Evolutionary conservation across 2,329 filamentous ascomycete genomes (phyloP), one percentile per base, ranked within the genome.

Genomic region (Epicoccum sorghinum): DNA sequence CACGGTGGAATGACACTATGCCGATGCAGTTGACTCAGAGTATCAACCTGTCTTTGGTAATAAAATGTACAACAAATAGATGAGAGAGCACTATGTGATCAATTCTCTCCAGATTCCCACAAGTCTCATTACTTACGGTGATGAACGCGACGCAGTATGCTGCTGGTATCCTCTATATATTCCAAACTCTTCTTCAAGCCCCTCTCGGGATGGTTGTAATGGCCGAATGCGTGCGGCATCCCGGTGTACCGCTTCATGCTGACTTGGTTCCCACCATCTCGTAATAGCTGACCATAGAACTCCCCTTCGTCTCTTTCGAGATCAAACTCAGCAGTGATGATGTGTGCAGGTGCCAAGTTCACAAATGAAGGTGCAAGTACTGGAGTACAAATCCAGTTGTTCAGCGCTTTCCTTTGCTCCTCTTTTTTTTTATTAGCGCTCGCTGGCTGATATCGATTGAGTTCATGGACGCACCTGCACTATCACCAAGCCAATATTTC

Each of bases 291-390:
- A 13, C 52, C 55, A 41, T 60, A 58, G 9, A 50, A 50, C 36
- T 58, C 55, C 13, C 55, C 58, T 53, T 60, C 55, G 35, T 60
- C 58, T 45, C 58, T 46, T 39, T 57, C 56, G n/a, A 60, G 52
- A 33, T 60, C 58, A 35, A 58, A 60, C 18, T 60, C 58, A 12
- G 55, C 58, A 33, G 58, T 60, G 37, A 60, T 56, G 37, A 60
- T 58, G 32, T 58, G 55, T 35, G 54, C 56, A 24, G 55, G 58
- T 9, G 58, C 40, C 12, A 60, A 29, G 30, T 52, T 43, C 22
- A 58, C 38, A 29, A 58, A 60, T 7, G 51, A 58, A 51, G 41
- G 52, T 27, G 55, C 55, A 14, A 60, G 32, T 13, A 58, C 52
- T 36, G 55, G 58, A 29, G 55, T 58, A 46, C 55, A 57, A 12